phyloP scores from a whole-genome alignment of 108 stramenopile species.

The Stephanodiscus minutulus region DNA sequence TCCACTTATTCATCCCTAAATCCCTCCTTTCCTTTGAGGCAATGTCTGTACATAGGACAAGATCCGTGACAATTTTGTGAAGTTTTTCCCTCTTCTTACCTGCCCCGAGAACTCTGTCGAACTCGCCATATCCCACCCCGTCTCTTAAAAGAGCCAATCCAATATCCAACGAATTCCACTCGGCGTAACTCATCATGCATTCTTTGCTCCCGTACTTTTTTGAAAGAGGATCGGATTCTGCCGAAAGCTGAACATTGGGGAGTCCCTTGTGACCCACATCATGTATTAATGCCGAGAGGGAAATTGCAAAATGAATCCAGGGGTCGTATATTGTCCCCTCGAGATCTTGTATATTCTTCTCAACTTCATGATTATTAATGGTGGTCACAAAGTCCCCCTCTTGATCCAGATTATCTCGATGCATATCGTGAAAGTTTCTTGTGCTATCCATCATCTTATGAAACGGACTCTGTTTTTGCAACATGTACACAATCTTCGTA shows the following conservation, averaged over 20 bases:
- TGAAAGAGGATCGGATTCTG: conserved; percentile 8
- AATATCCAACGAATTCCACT: conserved; percentile 8
- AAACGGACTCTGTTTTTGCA: conserved; percentile 14
- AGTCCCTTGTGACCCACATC: conserved; percentile 24
- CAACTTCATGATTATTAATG: conserved; percentile 2
- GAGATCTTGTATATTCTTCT: background rate
- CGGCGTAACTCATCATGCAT: conserved; percentile 20
- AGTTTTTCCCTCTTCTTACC: conserved; percentile 11
- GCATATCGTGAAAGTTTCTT: background rate
- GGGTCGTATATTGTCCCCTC: conserved; percentile 24
- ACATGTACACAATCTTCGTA: conserved; percentile 28
- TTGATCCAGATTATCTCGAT: background rate
- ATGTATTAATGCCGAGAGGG: conserved; percentile 7
- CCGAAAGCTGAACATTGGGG: conserved; percentile 17
- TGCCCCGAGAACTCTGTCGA: conserved; percentile 8
- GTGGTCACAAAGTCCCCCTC: background rate
- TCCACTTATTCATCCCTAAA: conserved; percentile 26
- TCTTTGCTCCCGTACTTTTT: conserved; percentile 9
- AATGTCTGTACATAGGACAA: conserved; percentile 31
- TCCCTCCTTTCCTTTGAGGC: conserved; percentile 21
- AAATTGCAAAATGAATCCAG: conserved; percentile 23
- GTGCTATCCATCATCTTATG: background rate
- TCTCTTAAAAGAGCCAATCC: background rate
- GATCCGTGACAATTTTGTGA: conserved; percentile 18
- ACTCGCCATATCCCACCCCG: background rate